Evolutionary conservation across 495 filamentous ascomycete species (phyloP).

Genomic region (Neurospora sp.): DNA sequence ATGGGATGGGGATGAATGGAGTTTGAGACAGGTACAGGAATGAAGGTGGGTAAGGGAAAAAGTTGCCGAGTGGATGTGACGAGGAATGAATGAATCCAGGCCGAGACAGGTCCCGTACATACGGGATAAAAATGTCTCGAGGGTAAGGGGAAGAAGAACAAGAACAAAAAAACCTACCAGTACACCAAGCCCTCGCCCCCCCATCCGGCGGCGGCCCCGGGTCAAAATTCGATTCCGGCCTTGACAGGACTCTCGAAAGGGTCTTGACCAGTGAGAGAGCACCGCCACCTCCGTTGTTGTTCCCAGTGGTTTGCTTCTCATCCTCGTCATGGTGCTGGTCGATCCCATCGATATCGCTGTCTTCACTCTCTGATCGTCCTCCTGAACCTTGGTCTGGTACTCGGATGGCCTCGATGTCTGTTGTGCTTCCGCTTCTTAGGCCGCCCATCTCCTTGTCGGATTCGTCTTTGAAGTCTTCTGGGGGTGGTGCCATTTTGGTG

Average conservation of each 20-base stretch:
- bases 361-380: background rate
- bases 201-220: slow-evolving; percentile 46
- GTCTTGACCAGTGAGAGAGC: slow-evolving; percentile 17
- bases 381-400: background rate
- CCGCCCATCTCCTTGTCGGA: background rate
- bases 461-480: background rate
- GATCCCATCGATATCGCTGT: background rate
- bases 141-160: too few relatives aligned
- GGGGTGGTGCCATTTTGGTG: background rate
- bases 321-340: background rate
- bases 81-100: too few relatives aligned
- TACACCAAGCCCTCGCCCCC: slow-evolving; percentile 38
- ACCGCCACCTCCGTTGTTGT: background rate
- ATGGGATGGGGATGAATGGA: too few relatives aligned
- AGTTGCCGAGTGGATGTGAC: too few relatives aligned
- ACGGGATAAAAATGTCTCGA: too few relatives aligned
- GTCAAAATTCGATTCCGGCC: slow-evolving; percentile 29
- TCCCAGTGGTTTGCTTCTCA: background rate
- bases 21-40: background rate
- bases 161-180: slow-evolving; percentile 18
- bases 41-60: too few relatives aligned
- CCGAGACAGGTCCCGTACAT: too few relatives aligned
- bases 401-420: background rate
- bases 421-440: background rate
- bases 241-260: slow-evolving; percentile 27